phyloP scores from a whole-genome alignment of 1,139 yeast species.

The Petasospora rhodanensis region DNA sequence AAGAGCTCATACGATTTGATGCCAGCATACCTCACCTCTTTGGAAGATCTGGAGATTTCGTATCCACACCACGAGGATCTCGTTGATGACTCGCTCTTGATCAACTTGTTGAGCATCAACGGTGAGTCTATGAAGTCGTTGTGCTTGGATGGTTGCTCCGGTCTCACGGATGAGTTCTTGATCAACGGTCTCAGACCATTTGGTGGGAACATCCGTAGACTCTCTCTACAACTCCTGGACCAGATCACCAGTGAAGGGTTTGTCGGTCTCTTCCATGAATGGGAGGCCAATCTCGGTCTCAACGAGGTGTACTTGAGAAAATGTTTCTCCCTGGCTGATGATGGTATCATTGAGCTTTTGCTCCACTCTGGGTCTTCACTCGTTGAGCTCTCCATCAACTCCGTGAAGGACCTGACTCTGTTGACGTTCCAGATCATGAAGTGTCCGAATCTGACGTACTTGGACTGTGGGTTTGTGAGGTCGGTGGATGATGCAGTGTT shows the following conservation, averaged over 20 bases:
- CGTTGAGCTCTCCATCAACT: constrained; percentile 66
- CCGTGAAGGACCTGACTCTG: constrained; percentile 54
- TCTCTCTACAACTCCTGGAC: constrained; percentile 53
- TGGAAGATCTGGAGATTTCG: constrained; percentile 63
- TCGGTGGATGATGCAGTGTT: constrained; percentile 63
- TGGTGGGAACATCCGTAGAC: constrained; percentile 47
- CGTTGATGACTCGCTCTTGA: constrained; percentile 64
- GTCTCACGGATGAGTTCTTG: constrained; percentile 61
- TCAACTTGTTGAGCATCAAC: constrained; percentile 56
- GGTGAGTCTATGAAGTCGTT: constrained; percentile 60
- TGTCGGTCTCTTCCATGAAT: constrained; percentile 48
- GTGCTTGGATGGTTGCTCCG: constrained; percentile 66
- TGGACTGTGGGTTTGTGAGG: constrained; percentile 76
- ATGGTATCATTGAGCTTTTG: constrained; percentile 54
- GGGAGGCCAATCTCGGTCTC: constrained; percentile 54
- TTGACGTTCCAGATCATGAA: constrained; percentile 44
- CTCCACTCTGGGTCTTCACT: constrained; percentile 63
- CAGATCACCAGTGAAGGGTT: constrained; percentile 66
- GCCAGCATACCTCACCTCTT: constrained; percentile 54
- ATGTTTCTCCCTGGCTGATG: constrained; percentile 62
- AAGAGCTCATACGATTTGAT: constrained; percentile 56
- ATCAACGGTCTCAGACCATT: constrained; percentile 55
- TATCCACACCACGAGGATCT: constrained; percentile 62
- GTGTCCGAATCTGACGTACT: constrained; percentile 55
- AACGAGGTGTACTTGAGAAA: constrained; percentile 58